A percentile compares a stretch with the other conserved stretches of the same genome.
phyloP scores from a whole-genome alignment of 2,329 filamentous ascomycete genomes.

The Botrytis deweyae region DNA sequence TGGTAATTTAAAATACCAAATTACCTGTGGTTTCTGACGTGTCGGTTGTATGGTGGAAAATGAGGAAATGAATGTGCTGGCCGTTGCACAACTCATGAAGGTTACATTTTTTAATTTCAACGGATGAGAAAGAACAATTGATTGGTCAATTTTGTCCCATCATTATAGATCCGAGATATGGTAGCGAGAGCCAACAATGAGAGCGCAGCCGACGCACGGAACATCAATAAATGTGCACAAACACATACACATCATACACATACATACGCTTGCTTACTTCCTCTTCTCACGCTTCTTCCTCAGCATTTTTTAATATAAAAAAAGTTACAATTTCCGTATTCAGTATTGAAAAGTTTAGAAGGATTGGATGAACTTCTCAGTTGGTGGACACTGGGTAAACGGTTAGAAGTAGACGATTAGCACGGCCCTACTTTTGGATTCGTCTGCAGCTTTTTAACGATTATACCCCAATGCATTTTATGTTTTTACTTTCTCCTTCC shows the following conservation, averaged over 20 bases:
- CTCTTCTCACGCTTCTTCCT: neutral
- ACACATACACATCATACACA: neutral
- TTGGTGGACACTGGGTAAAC: constrained; percentile 6
- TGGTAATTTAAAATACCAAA: constrained; percentile 13
- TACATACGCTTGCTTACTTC: neutral
- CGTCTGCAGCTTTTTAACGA: constrained; percentile 16
- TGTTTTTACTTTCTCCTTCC: neutral
- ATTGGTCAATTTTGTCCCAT: neutral
- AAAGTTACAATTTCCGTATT: neutral
- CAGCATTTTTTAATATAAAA: neutral
- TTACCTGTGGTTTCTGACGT: constrained; percentile 20
- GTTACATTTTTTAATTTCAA: constrained; percentile 19
- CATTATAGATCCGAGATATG: constrained; percentile 13
- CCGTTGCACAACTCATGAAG: constrained; percentile 20
- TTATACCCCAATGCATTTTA: constrained; percentile 18
- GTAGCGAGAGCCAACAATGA: constrained; percentile 20
- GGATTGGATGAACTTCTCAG: constrained; percentile 14
- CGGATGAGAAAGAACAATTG: constrained; percentile 5
- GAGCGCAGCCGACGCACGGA: neutral
- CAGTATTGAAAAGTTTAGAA: constrained; percentile 10
- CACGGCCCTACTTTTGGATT: constrained; percentile 15
- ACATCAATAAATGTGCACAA: neutral
- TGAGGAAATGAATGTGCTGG: constrained; percentile 15
- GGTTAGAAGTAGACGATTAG: constrained; percentile 8
- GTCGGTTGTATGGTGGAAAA: constrained; percentile 16